Evolutionary conservation across 352 stramenopile species (phyloP).

Genomic region (Peronospora belbahrii): DNA sequence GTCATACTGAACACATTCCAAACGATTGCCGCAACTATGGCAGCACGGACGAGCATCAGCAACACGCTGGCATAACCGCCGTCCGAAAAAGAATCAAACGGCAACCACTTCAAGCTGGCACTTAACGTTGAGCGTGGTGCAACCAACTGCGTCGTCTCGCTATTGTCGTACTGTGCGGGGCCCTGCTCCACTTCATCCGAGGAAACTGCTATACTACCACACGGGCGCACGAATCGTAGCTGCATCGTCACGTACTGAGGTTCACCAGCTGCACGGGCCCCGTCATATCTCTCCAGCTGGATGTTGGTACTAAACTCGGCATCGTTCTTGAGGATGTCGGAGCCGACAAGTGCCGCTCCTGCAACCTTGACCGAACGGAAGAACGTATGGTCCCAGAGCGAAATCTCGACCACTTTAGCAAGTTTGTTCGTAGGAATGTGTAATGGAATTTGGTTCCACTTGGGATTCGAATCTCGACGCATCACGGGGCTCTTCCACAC

Average conservation of each 20-base stretch:
- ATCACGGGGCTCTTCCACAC: constrained; percentile 45
- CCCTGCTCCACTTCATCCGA: constrained; percentile 22
- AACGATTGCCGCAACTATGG: constrained; percentile 29
- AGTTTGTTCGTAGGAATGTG: constrained; percentile 28
- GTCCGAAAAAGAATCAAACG: constrained; percentile 24
- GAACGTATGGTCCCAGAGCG: constrained; percentile 57
- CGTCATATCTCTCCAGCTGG: constrained; percentile 41
- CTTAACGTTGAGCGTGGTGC: constrained; percentile 1
- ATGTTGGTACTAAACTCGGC: constrained; percentile 34
- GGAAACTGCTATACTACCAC: constrained; percentile 13
- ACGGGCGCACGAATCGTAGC: constrained; percentile 24
- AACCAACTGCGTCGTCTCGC: constrained; percentile 1
- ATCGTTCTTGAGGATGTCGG: constrained; percentile 37
- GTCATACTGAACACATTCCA: constrained; percentile 29
- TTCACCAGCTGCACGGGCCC: constrained; percentile 13
- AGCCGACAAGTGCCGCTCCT: constrained; percentile 31
- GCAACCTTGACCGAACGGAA: constrained; percentile 58
- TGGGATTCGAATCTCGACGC: constrained; percentile 32
- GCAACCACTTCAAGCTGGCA: constrained; percentile 24
- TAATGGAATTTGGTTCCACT: constrained; percentile 36
- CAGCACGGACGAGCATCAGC: constrained; percentile 34
- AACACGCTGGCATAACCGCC: constrained; percentile 18
- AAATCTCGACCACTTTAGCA: constrained; percentile 43
- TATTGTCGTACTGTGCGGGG: constrained; percentile 1
- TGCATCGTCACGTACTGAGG: constrained; percentile 34